phyloP scores from a whole-genome alignment of 2,329 filamentous ascomycete genomes.

The Hymenoscyphus repandus region DNA sequence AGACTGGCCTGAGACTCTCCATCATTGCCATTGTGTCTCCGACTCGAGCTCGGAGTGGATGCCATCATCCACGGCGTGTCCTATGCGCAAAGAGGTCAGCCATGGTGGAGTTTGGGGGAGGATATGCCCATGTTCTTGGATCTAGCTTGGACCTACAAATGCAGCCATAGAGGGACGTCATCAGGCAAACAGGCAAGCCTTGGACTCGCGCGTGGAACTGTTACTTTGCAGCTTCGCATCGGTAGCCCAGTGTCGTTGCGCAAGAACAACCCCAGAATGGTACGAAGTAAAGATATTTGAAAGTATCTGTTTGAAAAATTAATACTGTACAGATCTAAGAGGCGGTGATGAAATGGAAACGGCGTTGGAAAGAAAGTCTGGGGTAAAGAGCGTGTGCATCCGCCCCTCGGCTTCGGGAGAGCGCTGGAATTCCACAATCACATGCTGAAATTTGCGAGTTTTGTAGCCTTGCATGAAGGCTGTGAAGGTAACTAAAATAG shows the following conservation, averaged over 20 bases:
- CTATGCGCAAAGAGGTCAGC: conserved; percentile 19
- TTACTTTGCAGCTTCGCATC: neutral
- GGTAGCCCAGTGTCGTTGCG: neutral
- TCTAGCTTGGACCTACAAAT: conserved; percentile 25
- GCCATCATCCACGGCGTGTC: conserved; percentile 35
- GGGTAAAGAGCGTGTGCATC: neutral
- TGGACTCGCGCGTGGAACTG: neutral
- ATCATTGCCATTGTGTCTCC: conserved; percentile 28
- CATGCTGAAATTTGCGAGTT: neutral
- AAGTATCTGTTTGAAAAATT: neutral
- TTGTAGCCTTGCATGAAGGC: too few species aligned
- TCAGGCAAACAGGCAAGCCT: conserved; percentile 20
- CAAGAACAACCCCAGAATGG: neutral
- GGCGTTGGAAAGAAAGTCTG: neutral
- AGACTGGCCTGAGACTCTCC: conserved; percentile 17
- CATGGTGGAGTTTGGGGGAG: conserved; percentile 5
- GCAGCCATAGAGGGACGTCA: conserved; percentile 34
- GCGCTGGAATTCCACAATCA: neutral
- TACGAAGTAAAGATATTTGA: neutral
- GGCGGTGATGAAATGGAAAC: neutral
- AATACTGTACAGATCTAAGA: neutral
- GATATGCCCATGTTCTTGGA: neutral
- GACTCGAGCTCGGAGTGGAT: conserved; percentile 25
- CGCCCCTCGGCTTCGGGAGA: neutral
- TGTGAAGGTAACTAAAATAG: too few species aligned